phyloP scores from a whole-genome alignment of 331 rosid species.

The Quercus tomentella region DNA sequence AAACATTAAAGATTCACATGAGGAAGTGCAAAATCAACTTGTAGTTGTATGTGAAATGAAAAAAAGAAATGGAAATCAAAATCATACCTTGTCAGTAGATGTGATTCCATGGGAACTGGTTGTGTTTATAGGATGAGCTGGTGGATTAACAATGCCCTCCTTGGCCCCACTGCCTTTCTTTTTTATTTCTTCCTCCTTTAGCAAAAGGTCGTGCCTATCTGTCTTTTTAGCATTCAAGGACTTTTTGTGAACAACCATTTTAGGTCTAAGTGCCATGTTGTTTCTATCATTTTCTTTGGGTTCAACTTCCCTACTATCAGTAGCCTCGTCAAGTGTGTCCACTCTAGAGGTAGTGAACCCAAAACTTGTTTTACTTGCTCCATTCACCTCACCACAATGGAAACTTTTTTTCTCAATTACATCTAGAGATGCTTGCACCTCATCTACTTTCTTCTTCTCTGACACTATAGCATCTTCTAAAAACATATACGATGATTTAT shows the following conservation, averaged over 20 bases:
- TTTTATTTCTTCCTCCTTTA: conserved; percentile 8
- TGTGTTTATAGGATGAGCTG: conserved; percentile 14
- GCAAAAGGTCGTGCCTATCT: conserved; percentile 14
- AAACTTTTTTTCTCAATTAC: conserved; percentile 6
- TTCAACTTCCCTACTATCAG: conserved; percentile 24
- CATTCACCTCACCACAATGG: conserved; percentile 9
- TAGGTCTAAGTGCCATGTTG: conserved; percentile 12
- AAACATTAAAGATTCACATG: neutral
- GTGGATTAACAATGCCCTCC: conserved; percentile 7
- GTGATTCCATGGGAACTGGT: conserved; percentile 15
- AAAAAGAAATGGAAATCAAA: neutral
- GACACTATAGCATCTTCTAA: conserved; percentile 30
- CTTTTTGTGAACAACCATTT: conserved; percentile 18
- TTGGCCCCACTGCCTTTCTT: neutral
- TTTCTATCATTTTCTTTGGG: conserved; percentile 15
- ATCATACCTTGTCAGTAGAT: conserved; percentile 37
- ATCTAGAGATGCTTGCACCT: conserved; percentile 23
- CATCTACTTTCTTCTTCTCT: conserved; percentile 24
- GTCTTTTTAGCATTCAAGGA: conserved; percentile 4
- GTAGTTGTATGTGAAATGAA: neutral
- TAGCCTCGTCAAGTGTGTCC: conserved; percentile 16
- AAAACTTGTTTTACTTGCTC: conserved; percentile 21
- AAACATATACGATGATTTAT: conserved; percentile 21
- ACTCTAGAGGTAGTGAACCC: conserved; percentile 15
- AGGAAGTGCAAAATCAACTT: neutral